Evolutionary conservation across 108 stramenopile genomes (phyloP), one percentile per base, ranked within the genome.

Genomic region (Nitzschia putrida): DNA sequence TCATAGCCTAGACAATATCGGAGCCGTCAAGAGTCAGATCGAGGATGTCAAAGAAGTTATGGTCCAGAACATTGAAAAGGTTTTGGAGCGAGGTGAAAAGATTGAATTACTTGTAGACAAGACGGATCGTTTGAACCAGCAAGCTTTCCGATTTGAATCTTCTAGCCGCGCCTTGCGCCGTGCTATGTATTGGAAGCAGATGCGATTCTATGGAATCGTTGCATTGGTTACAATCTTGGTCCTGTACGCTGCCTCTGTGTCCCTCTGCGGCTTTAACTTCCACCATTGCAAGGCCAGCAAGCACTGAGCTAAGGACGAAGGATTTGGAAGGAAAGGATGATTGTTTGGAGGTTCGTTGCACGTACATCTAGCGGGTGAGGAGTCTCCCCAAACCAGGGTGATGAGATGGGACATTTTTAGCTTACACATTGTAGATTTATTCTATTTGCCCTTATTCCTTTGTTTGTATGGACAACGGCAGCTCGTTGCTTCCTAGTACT

Each of bases 81-180:
- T 97, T 26, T 72, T 97, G 79, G 92, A 95, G 68, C 73, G 99
- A 14, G 99, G 99, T 34, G 99, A 99, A 73, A 96, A 96, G 64
- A 92, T 99, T 67, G 99, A 99, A 76, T 72, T 99, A 57, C 76
- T 99, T 44, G 99, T 99, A 39, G 99, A 99, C 74, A 96, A 97
- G 76, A 97, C 95, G 12, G 97, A 96, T 82, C 71, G 93, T 24
- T 76, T 98, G 44, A 89, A 92, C 72, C 92, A 95, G 52, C 88
- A 92, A 69, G 97, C 97, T 12, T 90, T 93, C 68, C 88, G 90
- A 43, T 98, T 98, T 73, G 94, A 97, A 74, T 78, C 85, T n/a
- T 83, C 81, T 38, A 76, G 78, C 60, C 82, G 89, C 53, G 71
- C 82, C 52, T 69, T 98, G 70, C 80, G 88, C 43, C 84, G 88